phyloP scores from a whole-genome alignment of 192 early-diverging fungal genomes.

The Martensiomyces pterosporus region DNA sequence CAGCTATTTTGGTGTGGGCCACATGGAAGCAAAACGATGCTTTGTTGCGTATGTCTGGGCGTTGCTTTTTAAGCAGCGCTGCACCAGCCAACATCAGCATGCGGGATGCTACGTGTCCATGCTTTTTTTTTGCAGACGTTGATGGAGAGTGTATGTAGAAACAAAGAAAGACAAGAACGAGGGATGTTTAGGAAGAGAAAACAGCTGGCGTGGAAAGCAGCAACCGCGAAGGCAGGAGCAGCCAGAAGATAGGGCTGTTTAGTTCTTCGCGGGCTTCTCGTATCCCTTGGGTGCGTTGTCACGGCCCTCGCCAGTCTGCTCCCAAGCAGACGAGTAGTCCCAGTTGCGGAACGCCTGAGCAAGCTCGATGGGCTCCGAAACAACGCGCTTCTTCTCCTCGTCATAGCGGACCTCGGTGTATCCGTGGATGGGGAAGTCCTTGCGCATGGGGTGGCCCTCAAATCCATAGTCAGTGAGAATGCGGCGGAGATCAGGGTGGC shows the following conservation, averaged over 20 bases:
- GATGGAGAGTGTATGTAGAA: not conserved
- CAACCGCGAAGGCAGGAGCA: no score
- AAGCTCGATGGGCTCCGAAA: constrained; percentile 93
- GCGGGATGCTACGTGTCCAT: no score
- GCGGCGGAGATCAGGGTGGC: constrained; percentile 92
- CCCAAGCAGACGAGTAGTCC: constrained; percentile 96
- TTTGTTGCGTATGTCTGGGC: no score
- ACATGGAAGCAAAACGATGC: no score
- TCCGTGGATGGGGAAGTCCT: constrained; percentile 99
- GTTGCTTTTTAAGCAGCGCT: no score
- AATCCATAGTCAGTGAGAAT: constrained; percentile 99
- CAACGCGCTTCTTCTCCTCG: constrained; percentile 96
- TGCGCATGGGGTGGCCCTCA: constrained; percentile 90
- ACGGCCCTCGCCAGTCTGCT: constrained; percentile 66
- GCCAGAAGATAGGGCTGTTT: not conserved
- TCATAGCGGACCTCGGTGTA: constrained; percentile 99
- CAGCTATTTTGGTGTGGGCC: no score
- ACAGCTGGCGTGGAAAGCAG: not conserved
- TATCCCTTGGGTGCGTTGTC: constrained; percentile 48
- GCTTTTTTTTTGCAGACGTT: no score
- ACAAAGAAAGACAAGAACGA: not conserved
- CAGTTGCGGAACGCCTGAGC: constrained; percentile 95
- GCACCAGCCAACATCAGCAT: no score
- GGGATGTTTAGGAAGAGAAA: not conserved
- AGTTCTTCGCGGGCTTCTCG: constrained; percentile 18